A percentile compares a stretch with the other conserved stretches of the same genome.
Conservation (phyloP, 495 filamentous ascomycete genomes). For the Penicillium coprophilum region DNA sequence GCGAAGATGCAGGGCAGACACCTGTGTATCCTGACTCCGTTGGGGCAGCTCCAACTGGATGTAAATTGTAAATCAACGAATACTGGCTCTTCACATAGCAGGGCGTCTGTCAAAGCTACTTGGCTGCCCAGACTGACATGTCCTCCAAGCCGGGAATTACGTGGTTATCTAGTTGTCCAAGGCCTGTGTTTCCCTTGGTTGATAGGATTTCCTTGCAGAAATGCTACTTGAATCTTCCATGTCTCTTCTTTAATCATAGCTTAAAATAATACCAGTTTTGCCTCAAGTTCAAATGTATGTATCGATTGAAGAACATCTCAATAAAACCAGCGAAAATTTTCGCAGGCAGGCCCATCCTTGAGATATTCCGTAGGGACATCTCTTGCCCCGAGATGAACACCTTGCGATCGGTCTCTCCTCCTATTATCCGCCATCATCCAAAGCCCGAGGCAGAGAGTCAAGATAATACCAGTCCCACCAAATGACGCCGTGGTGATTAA, state of each 20-base stretch:
- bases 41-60: slow-evolving; percentile 22
- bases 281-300: neutral
- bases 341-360: slow-evolving; percentile 60
- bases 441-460: slow-evolving; percentile 57
- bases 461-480: slow-evolving; percentile 57
- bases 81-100: neutral
- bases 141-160: neutral
- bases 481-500: slow-evolving; percentile 70
- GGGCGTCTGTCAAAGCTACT: neutral
- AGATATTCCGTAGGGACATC: slow-evolving; percentile 67
- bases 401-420: slow-evolving; percentile 59
- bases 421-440: slow-evolving; percentile 71
- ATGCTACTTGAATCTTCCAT: too few species aligned
- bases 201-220: too few species aligned
- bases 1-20: neutral
- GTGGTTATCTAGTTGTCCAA: neutral
- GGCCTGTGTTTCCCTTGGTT: too few species aligned
- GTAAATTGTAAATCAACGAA: slow-evolving; percentile 2
- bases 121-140: neutral
- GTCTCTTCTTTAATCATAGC: too few species aligned
- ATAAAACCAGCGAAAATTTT: slow-evolving; percentile 67
- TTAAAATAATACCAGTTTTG: too few species aligned
- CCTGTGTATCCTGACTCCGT: slow-evolving; percentile 18
- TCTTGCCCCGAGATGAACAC: slow-evolving; percentile 55
- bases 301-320: neutral